Percentiles rank a stretch among this genome's conserved stretches.
Conservation (phyloP, 495 filamentous ascomycete species). For the Penicillium silybi region DNA sequence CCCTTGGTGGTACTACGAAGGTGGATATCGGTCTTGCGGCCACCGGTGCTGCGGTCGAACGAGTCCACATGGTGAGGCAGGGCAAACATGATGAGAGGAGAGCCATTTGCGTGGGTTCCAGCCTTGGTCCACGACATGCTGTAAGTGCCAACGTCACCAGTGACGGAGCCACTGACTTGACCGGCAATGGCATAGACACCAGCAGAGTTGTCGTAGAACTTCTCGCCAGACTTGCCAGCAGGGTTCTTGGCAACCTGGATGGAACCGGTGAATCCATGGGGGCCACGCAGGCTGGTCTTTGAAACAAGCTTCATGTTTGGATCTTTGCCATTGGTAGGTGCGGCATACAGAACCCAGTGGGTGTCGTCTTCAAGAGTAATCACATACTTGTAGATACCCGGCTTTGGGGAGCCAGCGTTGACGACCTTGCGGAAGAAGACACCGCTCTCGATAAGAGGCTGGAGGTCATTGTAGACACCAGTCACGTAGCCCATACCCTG, state of each 20-base stretch:
- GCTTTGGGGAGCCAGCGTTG: slow-evolving; percentile 48
- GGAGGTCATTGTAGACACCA: slow-evolving; percentile 64
- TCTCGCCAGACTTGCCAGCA: slow-evolving; percentile 55
- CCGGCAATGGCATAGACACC: slow-evolving; percentile 68
- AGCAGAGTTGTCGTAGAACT: slow-evolving; percentile 66
- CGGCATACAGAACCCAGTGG: slow-evolving; percentile 78
- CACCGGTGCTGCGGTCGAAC: slow-evolving; percentile 58
- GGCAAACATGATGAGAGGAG: slow-evolving; percentile 75
- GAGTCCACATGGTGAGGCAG: slow-evolving; percentile 80
- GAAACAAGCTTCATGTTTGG: slow-evolving; percentile 48
- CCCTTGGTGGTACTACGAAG: slow-evolving; percentile 88
- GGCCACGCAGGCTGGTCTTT: slow-evolving; percentile 46
- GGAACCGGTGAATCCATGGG: slow-evolving; percentile 56
- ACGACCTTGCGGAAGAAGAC: slow-evolving; percentile 69
- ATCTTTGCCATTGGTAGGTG: slow-evolving; percentile 43
- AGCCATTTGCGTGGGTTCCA: slow-evolving; percentile 47
- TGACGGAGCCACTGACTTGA: slow-evolving; percentile 58
- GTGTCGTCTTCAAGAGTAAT: slow-evolving; percentile 66
- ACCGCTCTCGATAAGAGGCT: slow-evolving; percentile 69
- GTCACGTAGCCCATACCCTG: slow-evolving; percentile 91
- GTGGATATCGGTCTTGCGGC: slow-evolving; percentile 52
- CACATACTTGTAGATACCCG: slow-evolving; percentile 74
- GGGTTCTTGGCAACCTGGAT: slow-evolving; percentile 80
- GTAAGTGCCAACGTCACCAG: slow-evolving; percentile 63
- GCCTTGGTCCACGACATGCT: slow-evolving; percentile 63